Conservation (phyloP, 345 rosid genomes). For the Eucalyptus sp. region DNA sequence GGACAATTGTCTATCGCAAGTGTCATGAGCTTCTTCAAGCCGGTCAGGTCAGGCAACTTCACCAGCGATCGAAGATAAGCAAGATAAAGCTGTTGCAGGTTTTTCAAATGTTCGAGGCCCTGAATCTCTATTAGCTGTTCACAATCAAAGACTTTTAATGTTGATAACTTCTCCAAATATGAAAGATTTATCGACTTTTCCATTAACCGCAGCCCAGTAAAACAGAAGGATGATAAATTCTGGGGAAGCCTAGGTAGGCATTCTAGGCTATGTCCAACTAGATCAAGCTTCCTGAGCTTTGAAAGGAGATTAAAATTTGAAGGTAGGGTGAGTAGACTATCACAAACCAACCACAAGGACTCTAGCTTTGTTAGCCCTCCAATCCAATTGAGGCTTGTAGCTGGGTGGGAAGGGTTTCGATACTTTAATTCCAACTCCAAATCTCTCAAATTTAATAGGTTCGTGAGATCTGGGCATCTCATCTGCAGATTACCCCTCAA, state of each 20-base stretch:
- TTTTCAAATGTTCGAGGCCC: not conserved
- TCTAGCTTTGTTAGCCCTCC: not conserved
- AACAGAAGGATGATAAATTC: not conserved
- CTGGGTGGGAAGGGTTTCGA: too few species aligned
- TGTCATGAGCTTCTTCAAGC: not conserved
- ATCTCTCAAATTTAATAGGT: not conserved
- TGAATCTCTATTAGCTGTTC: not conserved
- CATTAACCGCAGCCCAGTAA: fast-evolving
- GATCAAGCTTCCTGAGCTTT: fast-evolving
- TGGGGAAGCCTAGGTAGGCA: not conserved
- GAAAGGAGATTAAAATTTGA: not conserved
- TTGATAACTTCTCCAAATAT: not conserved
- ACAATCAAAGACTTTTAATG: fast-evolving
- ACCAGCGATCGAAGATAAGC: fast-evolving
- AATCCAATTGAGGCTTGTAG: not conserved
- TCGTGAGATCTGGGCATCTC: not conserved
- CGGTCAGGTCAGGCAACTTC: not conserved
- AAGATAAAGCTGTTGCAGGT: fast-evolving
- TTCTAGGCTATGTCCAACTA: fast-evolving
- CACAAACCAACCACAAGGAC: not conserved
- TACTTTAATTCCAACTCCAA: not conserved
- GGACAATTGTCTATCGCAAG: fast-evolving
- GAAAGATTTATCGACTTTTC: not conserved
- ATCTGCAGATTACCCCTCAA: fast-evolving
- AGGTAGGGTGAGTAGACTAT: not conserved